Evolutionary conservation across 1,284 basidiomycete species (phyloP), one percentile per base, ranked within the genome.

Genomic region (Ganoderma lingzhi): DNA sequence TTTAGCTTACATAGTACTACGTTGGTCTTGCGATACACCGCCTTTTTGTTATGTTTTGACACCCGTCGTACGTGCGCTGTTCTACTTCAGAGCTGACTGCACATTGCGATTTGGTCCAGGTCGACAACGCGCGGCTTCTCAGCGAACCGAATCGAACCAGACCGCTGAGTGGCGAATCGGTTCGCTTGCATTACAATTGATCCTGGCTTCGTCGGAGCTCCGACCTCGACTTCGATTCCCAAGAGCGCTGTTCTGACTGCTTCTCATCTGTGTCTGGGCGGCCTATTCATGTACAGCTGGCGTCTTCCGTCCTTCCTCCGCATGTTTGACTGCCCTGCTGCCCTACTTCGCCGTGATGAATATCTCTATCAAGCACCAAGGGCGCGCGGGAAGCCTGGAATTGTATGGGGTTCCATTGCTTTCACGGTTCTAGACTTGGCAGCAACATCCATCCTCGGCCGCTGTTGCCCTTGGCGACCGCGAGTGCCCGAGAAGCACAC

Each of bases 201-300:
- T 44, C n/a, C n/a, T 28, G 41, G 23, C 59, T 61, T 61, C 39
- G 17, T 44, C 39, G 59, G 59, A 41, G 59, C 23, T 59, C 56
- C 56, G 56, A 59, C 56, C 19, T 2, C 9, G 9, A 17, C 32
- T 39, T 59, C 35, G 30, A 30, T 35, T 51, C 48, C 48, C 48
- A 51, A 39, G 56, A 23, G 23, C 23, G 56, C 56, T 59, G 56
- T 59, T 10, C 35, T n/a, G 17, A 6, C 4, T 45, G 17, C 44
- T 45, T 45, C 44, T n/a, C 56, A 1, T 59, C 56, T 59, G 23
- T 28, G 48, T 39, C 32, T 39, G 19, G 35, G 56, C 56, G 30
- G 56, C 8, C 35, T 23, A 9, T 59, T 35, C 35, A 17, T 19
- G 35, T n/a, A 59, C 35, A 3, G 17, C 56, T n/a, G 23, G 32